Conservation (phyloP, 2,329 filamentous ascomycete genomes). For the Phialophora tarda region DNA sequence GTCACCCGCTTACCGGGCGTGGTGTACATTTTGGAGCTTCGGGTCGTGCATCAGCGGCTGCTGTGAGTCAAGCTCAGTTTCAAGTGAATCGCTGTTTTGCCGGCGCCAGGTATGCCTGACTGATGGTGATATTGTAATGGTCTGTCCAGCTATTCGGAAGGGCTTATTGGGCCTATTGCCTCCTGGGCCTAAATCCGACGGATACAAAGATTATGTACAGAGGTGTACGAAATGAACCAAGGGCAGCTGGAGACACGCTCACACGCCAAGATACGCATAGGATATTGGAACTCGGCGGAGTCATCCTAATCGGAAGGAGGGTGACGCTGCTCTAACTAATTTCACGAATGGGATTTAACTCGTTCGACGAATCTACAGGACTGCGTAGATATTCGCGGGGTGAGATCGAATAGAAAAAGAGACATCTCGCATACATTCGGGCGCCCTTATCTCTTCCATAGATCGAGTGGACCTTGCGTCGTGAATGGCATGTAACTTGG, state of each 20-base stretch:
- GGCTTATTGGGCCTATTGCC: not conserved
- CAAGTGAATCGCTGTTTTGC: not conserved
- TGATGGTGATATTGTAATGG: not conserved
- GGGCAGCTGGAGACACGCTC: not conserved
- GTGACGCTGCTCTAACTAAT: not conserved
- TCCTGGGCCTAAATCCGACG: not conserved
- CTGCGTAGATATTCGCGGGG: no score
- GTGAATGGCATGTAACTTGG: not conserved
- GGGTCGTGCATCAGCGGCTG: not conserved
- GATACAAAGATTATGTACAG: not conserved
- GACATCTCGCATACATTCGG: not conserved
- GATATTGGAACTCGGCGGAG: no score
- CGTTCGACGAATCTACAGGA: no score
- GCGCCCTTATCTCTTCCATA: not conserved
- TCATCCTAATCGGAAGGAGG: not conserved
- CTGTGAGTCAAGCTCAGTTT: not conserved
- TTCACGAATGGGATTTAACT: not conserved
- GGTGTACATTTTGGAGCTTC: conserved; percentile 4
- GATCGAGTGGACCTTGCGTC: not conserved
- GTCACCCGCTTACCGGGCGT: not conserved
- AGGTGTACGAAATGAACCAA: not conserved
- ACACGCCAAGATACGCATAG: not conserved
- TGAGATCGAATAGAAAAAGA: not conserved
- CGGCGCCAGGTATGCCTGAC: not conserved
- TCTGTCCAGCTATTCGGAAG: not conserved